Percentiles rank a stretch among this genome's conserved stretches.
Evolutionary conservation across 2,329 filamentous ascomycete species (phyloP).

Genomic region (Rosellinia necatrix): DNA sequence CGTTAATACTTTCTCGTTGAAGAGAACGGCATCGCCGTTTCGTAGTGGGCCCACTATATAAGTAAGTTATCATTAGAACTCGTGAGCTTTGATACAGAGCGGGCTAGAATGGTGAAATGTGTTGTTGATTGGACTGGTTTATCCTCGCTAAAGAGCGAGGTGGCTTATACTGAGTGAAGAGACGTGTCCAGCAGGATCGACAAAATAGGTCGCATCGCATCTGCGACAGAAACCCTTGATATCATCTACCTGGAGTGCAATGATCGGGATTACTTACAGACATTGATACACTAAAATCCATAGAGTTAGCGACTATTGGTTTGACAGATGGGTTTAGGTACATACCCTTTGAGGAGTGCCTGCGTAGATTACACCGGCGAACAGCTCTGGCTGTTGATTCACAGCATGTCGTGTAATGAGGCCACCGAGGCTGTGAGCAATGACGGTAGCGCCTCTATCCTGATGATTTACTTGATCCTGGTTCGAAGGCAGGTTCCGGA

Average conservation of each 20-base stretch:
- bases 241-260: no score
- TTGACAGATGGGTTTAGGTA: not conserved
- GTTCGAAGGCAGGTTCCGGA: constrained; percentile 78
- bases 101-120: not conserved
- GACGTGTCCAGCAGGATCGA: no score
- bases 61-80: constrained; percentile 2
- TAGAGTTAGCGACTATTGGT: constrained; percentile 3
- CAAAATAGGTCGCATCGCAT: no score
- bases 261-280: constrained; percentile 19
- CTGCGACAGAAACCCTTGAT: no score
- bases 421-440: constrained; percentile 87
- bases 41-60: constrained; percentile 77
- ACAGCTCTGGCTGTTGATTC: constrained; percentile 82
- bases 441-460: constrained; percentile 73
- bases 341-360: constrained; percentile 70
- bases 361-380: constrained; percentile 83
- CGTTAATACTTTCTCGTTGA: constrained; percentile 87
- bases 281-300: constrained; percentile 73
- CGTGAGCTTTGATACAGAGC: not conserved
- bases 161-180: not conserved
- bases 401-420: constrained; percentile 87
- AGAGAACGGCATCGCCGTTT: constrained; percentile 88
- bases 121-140: not conserved
- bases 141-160: not conserved
- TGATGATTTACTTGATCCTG: constrained; percentile 55